Conservation (phyloP, 129 eudicot genomes). For the Helichrysum umbraculigerum region DNA sequence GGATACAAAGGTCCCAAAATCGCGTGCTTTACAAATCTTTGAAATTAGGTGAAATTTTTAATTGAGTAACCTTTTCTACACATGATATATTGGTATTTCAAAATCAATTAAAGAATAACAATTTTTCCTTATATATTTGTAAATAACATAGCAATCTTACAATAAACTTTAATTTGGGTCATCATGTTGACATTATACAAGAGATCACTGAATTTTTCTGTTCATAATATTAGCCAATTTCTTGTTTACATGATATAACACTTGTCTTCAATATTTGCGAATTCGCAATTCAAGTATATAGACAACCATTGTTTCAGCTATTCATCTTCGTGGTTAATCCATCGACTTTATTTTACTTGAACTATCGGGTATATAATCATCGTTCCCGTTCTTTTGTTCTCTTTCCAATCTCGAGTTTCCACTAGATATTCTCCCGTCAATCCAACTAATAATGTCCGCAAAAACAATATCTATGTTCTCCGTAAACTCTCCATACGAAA, state of each 20-base stretch:
- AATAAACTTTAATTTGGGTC: not conserved
- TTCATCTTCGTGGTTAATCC: not conserved
- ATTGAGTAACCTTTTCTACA: too few relatives aligned
- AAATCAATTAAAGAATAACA: too few relatives aligned
- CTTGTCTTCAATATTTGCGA: not conserved
- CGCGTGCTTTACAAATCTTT: too few relatives aligned
- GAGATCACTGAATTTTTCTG: not conserved
- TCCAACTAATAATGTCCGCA: constrained; percentile 49
- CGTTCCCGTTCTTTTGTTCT: constrained; percentile 47
- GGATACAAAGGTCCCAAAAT: too few relatives aligned
- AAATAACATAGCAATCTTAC: too few relatives aligned
- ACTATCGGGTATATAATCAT: constrained; percentile 7
- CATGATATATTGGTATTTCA: too few relatives aligned
- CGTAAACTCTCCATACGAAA: constrained; percentile 72
- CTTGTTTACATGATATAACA: not conserved
- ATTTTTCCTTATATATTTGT: too few relatives aligned
- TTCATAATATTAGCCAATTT: not conserved
- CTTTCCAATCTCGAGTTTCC: constrained; percentile 52
- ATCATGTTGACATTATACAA: not conserved
- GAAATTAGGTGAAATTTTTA: too few relatives aligned
- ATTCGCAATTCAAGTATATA: not conserved
- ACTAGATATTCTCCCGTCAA: constrained; percentile 39
- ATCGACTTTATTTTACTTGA: constrained; percentile 4
- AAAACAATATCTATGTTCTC: constrained; percentile 61
- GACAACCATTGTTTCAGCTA: not conserved